Base-by-base conservation (phyloP, 768 basidiomycete genomes). In the Trametes meyenii region DNA sequence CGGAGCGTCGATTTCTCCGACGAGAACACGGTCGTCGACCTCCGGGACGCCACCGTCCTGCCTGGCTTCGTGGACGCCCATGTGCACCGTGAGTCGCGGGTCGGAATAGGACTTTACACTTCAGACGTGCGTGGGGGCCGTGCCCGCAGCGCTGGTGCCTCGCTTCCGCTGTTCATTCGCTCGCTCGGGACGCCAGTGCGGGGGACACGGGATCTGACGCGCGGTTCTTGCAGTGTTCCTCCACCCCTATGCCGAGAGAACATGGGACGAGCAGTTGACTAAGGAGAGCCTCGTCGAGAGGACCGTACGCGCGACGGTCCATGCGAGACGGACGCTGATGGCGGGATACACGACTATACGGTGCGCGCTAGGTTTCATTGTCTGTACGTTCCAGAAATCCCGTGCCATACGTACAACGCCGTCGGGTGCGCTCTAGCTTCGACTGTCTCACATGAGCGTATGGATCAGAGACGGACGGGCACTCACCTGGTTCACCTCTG, bases 271-370 rank as follows among this genome's bases (percentile, higher is more conserved):
- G 66, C 86, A 88, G 65, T 68, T 86, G 16, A 84, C 81, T 5
- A 81, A 80, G 67, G 86, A 87, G 67, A 79, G 76, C 29, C 68
- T 85, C 6, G 78, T 77, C 3, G 86, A 89, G 67, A 79, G 86
- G 17, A 84, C 83, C 1, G 70, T 89, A 10, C 78, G 86, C 38
- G 86, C 87, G 4, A 82, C 83, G 0, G 77, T 81, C 3, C 87
- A 88, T 55, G 87, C 86, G 0, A 78, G 73, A 29, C 73, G 74
- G 50, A 88, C 85, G 3, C 72, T 86, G 14, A 74, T 85, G 76
- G 83, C 85, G 3, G 86, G 86, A 1, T 89, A 81, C 69, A 88
- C 88, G 0, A 77, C 83, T 8, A 85, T 87, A 14, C 76, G 85
- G 87, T 85, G 24, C 29, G 58, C 53, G 16, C 36, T 21, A 10